These are phyloP conservation scores for Xerocomus brunneocitrinus DNA, from an alignment of 768 basidiomycete species.

Conservation along the genomic window DNA sequence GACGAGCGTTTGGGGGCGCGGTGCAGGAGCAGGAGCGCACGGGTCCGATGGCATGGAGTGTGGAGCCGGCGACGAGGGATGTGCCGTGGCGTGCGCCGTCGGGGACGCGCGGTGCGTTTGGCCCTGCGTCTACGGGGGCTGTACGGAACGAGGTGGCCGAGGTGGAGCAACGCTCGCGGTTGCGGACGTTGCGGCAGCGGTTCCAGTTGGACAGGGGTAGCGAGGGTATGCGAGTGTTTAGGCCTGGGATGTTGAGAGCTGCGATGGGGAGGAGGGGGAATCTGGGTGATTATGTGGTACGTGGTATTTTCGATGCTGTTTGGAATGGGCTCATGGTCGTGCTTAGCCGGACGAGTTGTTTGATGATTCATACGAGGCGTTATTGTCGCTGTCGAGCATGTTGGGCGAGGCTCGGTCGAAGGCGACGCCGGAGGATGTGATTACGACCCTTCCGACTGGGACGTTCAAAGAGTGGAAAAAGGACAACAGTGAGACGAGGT, in stretches of 20 bases:
- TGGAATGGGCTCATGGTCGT: conserved; percentile 1
- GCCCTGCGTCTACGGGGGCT: background rate
- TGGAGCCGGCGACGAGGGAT: conserved; percentile 9
- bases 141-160: conserved; percentile 6
- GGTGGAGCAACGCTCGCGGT: conserved; percentile 22
- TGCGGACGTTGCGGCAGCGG: conserved; percentile 25
- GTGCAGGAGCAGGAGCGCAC: background rate
- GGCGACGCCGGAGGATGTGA: conserved; percentile 56
- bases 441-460: conserved; percentile 55
- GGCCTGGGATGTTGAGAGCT: conserved; percentile 23
- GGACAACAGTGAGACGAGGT: conserved; percentile 63
- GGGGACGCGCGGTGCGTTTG: conserved; percentile 12
- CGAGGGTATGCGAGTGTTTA: conserved; percentile 18
- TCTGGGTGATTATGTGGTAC: conserved; percentile 49
- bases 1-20: conserved; percentile 5
- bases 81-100: conserved; percentile 23
- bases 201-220: conserved; percentile 25
- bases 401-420: conserved; percentile 69
- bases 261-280: conserved; percentile 23
- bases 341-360: conserved; percentile 70
- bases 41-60: conserved; percentile 9
- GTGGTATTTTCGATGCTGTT: conserved; percentile 19
- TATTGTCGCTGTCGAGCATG: conserved; percentile 52
- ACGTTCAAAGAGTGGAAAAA: conserved; percentile 67
- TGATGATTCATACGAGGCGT: conserved; percentile 68